Percentiles rank a stretch among this genome's conserved stretches.
Conservation (phyloP, 1,139 yeast genomes). For the Saccharomyces hybrid region DNA sequence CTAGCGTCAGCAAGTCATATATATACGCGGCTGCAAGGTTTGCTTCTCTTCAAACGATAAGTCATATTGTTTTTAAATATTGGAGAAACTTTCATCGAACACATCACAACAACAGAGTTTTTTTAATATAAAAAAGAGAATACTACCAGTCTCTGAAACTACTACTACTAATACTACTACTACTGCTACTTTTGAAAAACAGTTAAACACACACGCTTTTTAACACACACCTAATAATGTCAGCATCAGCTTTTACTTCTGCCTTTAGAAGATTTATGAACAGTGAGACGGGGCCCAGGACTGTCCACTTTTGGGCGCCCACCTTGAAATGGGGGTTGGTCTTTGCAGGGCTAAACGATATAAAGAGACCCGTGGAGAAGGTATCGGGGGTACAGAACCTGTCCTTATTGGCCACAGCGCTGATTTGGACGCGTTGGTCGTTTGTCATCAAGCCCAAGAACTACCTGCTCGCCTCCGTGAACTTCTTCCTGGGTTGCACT, state of each 20-base stretch:
- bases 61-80: too few relatives aligned
- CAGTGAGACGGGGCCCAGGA: conserved; percentile 90
- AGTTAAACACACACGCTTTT: too few relatives aligned
- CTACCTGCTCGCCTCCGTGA: conserved; percentile 80
- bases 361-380: conserved; percentile 84
- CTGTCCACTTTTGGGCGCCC: conserved; percentile 84
- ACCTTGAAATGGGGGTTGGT: conserved; percentile 72
- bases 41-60: not conserved
- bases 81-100: too few relatives aligned
- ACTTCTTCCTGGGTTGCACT: conserved; percentile 85
- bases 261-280: conserved; percentile 60
- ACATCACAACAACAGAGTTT: too few relatives aligned
- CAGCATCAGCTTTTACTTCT: conserved; percentile 38
- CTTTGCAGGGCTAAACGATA: conserved; percentile 80
- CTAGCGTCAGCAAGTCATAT: not conserved
- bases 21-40: not conserved
- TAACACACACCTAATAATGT: conserved; percentile 12
- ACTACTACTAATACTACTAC: too few relatives aligned
- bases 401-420: conserved; percentile 86
- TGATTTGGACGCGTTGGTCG: conserved; percentile 98
- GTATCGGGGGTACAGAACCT: conserved; percentile 83
- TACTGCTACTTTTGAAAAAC: too few relatives aligned
- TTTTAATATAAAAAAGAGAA: too few relatives aligned
- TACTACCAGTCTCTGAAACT: too few relatives aligned
- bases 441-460: conserved; percentile 88